Conservation (phyloP, 2,329 filamentous ascomycete species). For the Alternaria rosae region DNA sequence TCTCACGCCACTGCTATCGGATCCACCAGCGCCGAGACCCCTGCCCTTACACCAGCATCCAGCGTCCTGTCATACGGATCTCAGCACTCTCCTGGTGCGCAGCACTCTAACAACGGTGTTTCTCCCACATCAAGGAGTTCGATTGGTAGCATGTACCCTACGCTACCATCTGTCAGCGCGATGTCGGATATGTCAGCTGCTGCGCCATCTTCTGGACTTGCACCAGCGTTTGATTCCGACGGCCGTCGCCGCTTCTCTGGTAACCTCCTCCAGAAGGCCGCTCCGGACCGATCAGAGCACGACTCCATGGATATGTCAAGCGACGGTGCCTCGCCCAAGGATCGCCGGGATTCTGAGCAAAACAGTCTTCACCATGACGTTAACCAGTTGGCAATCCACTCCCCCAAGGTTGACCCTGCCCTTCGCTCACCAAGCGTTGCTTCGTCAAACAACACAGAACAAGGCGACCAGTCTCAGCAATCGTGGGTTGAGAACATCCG, state of each 20-base stretch:
- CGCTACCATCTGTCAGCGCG: slow-evolving; percentile 72
- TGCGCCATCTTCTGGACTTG: slow-evolving; percentile 73
- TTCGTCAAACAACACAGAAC: slow-evolving; percentile 46
- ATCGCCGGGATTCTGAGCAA: slow-evolving; percentile 44
- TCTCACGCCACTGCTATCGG: slow-evolving; percentile 60
- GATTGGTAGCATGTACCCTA: slow-evolving; percentile 74
- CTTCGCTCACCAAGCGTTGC: slow-evolving; percentile 50
- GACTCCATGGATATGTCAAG: slow-evolving; percentile 55
- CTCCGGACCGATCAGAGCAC: slow-evolving; percentile 41
- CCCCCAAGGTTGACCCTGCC: slow-evolving; percentile 51
- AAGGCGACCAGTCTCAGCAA: slow-evolving; percentile 53
- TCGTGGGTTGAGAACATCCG: slow-evolving; percentile 70
- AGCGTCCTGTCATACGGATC: slow-evolving; percentile 80
- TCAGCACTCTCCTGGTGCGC: slow-evolving; percentile 78
- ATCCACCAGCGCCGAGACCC: slow-evolving; percentile 65
- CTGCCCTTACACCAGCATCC: slow-evolving; percentile 78
- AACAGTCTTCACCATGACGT: slow-evolving; percentile 49
- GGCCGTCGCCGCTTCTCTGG: slow-evolving; percentile 68
- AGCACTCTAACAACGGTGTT: slow-evolving; percentile 59
- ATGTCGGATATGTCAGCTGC: slow-evolving; percentile 68
- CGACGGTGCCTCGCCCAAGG: slow-evolving; percentile 40
- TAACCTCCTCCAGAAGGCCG: slow-evolving; percentile 63
- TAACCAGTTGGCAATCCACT: slow-evolving; percentile 49
- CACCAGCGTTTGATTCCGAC: slow-evolving; percentile 67
- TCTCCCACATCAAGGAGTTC: slow-evolving; percentile 68